Conservation (phyloP, 805 yeast species). For the Nakazawaea anatomiae region DNA sequence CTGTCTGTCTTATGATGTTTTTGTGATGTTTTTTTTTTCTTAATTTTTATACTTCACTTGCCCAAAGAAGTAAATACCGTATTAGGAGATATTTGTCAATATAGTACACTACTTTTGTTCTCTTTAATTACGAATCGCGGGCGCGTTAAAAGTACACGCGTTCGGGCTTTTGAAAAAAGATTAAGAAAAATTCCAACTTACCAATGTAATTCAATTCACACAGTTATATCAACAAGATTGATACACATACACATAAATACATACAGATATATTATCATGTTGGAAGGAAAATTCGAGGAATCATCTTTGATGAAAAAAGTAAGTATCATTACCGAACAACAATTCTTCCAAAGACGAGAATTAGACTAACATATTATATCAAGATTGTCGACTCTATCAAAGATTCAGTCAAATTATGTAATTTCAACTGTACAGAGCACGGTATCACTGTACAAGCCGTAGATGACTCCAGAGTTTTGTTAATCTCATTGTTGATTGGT, state of each 20-base stretch:
- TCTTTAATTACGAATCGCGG: background rate
- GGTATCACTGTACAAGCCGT: conserved; percentile 97
- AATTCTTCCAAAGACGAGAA: background rate
- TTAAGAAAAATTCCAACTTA: too few species aligned
- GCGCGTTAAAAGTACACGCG: too few species aligned
- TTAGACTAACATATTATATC: background rate
- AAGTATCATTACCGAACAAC: conserved; percentile 15
- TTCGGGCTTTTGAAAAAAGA: too few species aligned
- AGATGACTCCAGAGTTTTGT: conserved; percentile 91
- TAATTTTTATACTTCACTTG: background rate
- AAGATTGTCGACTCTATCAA: conserved; percentile 85
- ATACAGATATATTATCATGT: conserved; percentile 42
- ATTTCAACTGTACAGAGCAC: conserved; percentile 92
- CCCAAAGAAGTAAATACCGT: background rate
- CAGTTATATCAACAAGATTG: too few species aligned
- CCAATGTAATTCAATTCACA: too few species aligned
- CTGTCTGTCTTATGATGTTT: background rate
- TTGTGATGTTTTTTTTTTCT: background rate
- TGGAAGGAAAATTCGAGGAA: conserved; percentile 95
- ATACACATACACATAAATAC: background rate
- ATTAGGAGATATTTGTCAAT: too few species aligned
- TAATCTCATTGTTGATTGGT: conserved; percentile 84
- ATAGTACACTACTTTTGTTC: background rate
- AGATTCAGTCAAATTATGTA: conserved; percentile 91
- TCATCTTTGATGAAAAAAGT: conserved; percentile 85